Conservation (phyloP, 176 grass and related monocot genomes). For the Melocanna baccifera region DNA sequence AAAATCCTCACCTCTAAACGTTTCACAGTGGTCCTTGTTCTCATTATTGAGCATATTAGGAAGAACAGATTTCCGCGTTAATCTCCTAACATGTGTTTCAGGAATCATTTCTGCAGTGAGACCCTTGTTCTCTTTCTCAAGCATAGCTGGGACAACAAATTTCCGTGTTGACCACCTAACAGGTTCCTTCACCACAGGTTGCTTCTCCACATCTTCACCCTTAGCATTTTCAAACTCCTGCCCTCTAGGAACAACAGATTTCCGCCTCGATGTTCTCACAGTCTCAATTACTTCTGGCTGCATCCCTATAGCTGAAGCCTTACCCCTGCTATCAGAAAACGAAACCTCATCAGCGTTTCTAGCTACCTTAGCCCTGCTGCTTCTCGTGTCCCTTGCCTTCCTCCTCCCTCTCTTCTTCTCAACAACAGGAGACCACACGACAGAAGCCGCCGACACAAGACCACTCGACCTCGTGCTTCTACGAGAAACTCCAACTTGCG, state of each 20-base stretch:
- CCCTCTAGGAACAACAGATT: conserved; percentile 1
- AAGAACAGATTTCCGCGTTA: not conserved
- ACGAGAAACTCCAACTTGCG: not conserved
- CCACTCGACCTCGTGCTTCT: conserved; percentile 26
- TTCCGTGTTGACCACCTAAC: conserved; percentile 2
- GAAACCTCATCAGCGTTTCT: not conserved
- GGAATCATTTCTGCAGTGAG: not conserved
- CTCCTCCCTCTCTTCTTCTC: conserved; percentile 24
- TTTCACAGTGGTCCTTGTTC: not conserved
- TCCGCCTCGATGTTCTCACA: conserved; percentile 5
- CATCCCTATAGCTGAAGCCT: not conserved
- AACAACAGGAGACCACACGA: conserved; percentile 2
- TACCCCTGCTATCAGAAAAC: not conserved
- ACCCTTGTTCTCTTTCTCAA: conserved; percentile 6
- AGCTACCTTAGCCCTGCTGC: not conserved
- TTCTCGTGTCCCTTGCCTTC: not conserved
- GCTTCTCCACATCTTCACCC: conserved; percentile 1
- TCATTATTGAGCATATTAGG: not conserved
- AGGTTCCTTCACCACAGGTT: conserved; percentile 4
- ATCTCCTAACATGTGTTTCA: not conserved
- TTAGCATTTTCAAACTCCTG: not conserved
- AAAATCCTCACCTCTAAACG: not conserved
- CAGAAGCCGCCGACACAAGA: not conserved
- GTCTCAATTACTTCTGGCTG: not conserved
- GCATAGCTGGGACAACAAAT: not conserved